Percentiles rank a stretch among this genome's conserved stretches.
phyloP scores from a whole-genome alignment of 116 monocot genomes.

The Zostera marina region DNA sequence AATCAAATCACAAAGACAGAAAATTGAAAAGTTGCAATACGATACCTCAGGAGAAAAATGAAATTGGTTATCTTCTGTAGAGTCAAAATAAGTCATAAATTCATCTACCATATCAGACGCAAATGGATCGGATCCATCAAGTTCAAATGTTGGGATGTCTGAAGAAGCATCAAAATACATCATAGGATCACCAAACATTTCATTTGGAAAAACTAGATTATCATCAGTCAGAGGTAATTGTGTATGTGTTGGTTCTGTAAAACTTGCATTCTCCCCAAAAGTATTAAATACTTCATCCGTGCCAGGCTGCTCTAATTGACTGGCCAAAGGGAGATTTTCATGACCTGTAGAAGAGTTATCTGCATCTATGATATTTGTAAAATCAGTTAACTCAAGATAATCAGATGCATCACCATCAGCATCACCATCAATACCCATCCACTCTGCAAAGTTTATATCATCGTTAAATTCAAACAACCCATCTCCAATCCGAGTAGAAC shows the following conservation, averaged over 20 bases:
- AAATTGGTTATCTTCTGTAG: constrained; percentile 12
- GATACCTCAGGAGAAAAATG: constrained; percentile 1
- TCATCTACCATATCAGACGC: constrained; percentile 36
- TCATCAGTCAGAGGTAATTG: background rate
- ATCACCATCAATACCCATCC: background rate
- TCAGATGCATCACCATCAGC: background rate
- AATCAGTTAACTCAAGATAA: constrained; percentile 14
- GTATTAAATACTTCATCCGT: background rate
- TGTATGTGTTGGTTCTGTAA: background rate
- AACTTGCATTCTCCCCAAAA: background rate
- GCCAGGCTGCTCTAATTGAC: background rate
- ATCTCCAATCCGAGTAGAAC: background rate
- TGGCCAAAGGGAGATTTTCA: background rate
- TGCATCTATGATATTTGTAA: background rate
- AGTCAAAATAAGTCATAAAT: constrained; percentile 37
- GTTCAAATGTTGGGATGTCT: background rate
- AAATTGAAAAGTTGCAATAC: background rate
- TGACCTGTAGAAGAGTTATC: background rate
- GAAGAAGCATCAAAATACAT: constrained; percentile 24
- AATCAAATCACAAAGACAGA: background rate
- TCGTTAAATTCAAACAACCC: background rate
- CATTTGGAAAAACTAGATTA: background rate
- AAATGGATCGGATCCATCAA: constrained; percentile 4
- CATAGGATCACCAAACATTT: constrained; percentile 7
- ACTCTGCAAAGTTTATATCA: background rate